Base-by-base conservation (phyloP, 768 basidiomycete genomes). In the Leucocoprinus birnbaumii region DNA sequence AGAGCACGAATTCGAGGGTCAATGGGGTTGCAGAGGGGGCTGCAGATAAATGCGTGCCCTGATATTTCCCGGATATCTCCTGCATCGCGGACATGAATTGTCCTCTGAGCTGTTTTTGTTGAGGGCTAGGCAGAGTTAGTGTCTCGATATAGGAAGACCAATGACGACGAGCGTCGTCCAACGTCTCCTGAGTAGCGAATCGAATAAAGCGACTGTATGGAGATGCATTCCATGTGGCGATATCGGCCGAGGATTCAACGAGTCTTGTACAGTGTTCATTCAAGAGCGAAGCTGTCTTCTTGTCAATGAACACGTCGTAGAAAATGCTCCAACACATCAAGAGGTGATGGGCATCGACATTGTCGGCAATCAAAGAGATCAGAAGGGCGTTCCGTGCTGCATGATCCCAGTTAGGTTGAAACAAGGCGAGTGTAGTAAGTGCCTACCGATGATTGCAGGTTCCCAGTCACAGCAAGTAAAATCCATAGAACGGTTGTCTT, bases 391-490 rank as follows among this genome's bases (percentile, higher is more conserved):
- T 80, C 9, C 81, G 72, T 11, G 81, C 81, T 83, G 47, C 2
- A 25, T 2, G 16, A 43, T 21, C 27, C 42, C 34, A 16, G 42
- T 38, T 55, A 7, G 48, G 38, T 19, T 18, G 18, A 52, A 25
- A 16, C 49, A n/a, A n/a, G 14, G 50, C 25, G 8, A n/a, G 8
- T n/a, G 41, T 35, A 38, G 38, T 7, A 18, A 24, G n/a, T 21
- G 43, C 65, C 18, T 54, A 78, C 80, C 77, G 43, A 81, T 58
- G 16, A 79, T 63, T 0, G 72, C 80, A 2, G 79, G 72, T 34
- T 83, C 80, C 41, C 66, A 60, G 63, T 83, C 80, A 51, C 76
- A 79, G 53, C 78, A 81, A 13, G 80, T 82, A 45, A 80, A 73
- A 59, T 81, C 80, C 18, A 80, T 57, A 1, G 44, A 43, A 22